A percentile compares a stretch with the other conserved stretches of the same genome.
These are phyloP conservation scores for Pythium insidiosum DNA, from an alignment of 352 stramenopile species.

Conservation along the genomic window DNA sequence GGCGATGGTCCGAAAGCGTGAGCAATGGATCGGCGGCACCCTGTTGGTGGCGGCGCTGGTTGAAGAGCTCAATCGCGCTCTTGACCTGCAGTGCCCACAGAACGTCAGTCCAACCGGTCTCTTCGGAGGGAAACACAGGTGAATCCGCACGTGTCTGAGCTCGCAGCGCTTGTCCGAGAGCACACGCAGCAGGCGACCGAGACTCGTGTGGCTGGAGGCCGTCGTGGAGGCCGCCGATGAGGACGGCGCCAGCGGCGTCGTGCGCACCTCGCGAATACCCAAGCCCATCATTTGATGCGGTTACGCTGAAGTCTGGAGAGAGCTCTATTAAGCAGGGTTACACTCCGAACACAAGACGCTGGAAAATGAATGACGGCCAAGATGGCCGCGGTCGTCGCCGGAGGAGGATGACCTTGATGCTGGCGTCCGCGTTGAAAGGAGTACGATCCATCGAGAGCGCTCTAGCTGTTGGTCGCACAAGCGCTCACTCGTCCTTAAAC, in stretches of 20 bases:
- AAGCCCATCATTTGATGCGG: neutral
- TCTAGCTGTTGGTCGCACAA: too few species aligned
- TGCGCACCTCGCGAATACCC: constrained; percentile 8
- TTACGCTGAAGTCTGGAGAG: too few species aligned
- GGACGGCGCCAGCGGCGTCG: neutral
- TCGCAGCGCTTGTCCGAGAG: constrained; percentile 13
- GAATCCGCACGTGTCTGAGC: constrained; percentile 10
- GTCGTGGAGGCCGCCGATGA: neutral
- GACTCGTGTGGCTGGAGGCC: constrained; percentile 9
- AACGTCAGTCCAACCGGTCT: neutral
- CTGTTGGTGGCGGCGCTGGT: neutral
- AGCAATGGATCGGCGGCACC: neutral
- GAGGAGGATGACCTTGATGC: too few species aligned
- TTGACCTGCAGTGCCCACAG: constrained; percentile 4
- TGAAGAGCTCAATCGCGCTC: constrained; percentile 1
- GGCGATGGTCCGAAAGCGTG: constrained; percentile 40
- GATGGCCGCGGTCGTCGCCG: too few species aligned
- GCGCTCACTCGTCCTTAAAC: constrained; percentile 75
- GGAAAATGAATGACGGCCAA: too few species aligned
- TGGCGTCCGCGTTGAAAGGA: too few species aligned
- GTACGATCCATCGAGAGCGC: too few species aligned
- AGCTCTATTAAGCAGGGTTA: too few species aligned
- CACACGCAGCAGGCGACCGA: constrained; percentile 16
- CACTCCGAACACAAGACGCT: too few species aligned
- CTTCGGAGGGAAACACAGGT: too few species aligned